Evolutionary conservation across 306 rosid genomes (phyloP), one percentile per base, ranked within the genome.

Genomic region (Cicer judaicum): DNA sequence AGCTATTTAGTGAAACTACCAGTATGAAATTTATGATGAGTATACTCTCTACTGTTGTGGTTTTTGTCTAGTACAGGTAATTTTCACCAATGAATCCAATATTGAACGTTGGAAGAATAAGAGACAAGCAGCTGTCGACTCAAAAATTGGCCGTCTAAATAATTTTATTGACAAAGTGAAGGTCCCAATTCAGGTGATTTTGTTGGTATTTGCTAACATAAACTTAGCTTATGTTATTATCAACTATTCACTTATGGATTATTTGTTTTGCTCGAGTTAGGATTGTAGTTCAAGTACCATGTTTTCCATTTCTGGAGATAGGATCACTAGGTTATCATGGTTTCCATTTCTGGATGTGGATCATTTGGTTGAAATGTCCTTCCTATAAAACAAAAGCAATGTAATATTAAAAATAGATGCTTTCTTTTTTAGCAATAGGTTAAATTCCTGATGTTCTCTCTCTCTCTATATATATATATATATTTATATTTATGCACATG

Each of bases 61-160:
- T 48, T 80, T 24, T 48, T 57, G 65, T 57, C 44, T 60, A 69
- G 8, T 38, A 57, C 72, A 94, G 98, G 98, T 94, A 73, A 87
- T 94, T 78, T 94, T 91, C 77, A 94, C 98, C 38, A 94, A 94
- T 69, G 98, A 94, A 85, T 82, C 97, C 79, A 94, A 94, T 84
- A 94, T 94, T 64, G 98, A 94, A 64, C 93, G 95, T 72, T 91
- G 97, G 97, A 94, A 88, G 77, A 91, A 94, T 2, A 87, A 82
- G 85, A 90, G 98, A 81, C 98, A 94, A 77, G 83, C 29, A 12
- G 96, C 98, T 0, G 96, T 94, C 76, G 97, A 94, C 88, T 91
- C 97, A 61, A 94, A 94, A 87, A 74, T 91, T 69, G 98, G 98
- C 13, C 93, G 97, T 36, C 95, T 94, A 54, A 90, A 86, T 82